A percentile compares a stretch with the other conserved stretches of the same genome.
Evolutionary conservation across 345 rosid species (phyloP).

Genomic region (Erodium maritimum): DNA sequence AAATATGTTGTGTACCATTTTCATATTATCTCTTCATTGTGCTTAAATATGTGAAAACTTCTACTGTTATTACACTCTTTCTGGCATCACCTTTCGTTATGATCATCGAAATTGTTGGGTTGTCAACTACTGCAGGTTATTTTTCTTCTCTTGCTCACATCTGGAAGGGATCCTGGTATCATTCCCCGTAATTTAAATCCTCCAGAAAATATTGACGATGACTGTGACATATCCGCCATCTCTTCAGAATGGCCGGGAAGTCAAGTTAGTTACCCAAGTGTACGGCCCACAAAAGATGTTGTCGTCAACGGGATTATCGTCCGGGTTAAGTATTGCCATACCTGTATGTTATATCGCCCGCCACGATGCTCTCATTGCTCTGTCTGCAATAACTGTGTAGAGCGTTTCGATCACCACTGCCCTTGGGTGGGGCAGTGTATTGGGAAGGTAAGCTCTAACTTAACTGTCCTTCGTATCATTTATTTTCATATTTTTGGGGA

Average conservation of each 20-base stretch:
- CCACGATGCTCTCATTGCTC: conserved; percentile 97
- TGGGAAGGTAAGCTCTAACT: conserved; percentile 48
- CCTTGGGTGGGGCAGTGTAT: conserved; percentile 99
- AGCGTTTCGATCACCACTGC: conserved; percentile 92
- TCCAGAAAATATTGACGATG: conserved; percentile 49
- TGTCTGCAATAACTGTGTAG: conserved; percentile 84
- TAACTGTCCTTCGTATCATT: not conserved
- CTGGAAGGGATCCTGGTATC: conserved; percentile 92
- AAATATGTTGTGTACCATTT: too few species aligned
- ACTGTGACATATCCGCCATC: conserved; percentile 35
- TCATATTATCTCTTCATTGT: not conserved
- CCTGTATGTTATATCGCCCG: conserved; percentile 89
- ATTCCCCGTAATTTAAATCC: conserved; percentile 74
- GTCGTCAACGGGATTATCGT: conserved; percentile 47
- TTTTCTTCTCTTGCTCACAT: conserved; percentile 65
- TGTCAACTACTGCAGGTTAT: conserved; percentile 41
- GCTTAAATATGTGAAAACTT: not conserved
- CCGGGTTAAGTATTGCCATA: conserved; percentile 77
- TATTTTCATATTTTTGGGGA: not conserved
- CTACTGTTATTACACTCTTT: not conserved
- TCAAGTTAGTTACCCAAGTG: conserved; percentile 20
- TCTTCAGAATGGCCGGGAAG: conserved; percentile 38
- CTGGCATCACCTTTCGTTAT: not conserved
- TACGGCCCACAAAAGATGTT: conserved; percentile 69
- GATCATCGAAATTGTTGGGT: conserved; percentile 3